These are phyloP conservation scores for Talaromyces liani DNA, from an alignment of 495 filamentous ascomycete genomes.

Conservation along the genomic window DNA sequence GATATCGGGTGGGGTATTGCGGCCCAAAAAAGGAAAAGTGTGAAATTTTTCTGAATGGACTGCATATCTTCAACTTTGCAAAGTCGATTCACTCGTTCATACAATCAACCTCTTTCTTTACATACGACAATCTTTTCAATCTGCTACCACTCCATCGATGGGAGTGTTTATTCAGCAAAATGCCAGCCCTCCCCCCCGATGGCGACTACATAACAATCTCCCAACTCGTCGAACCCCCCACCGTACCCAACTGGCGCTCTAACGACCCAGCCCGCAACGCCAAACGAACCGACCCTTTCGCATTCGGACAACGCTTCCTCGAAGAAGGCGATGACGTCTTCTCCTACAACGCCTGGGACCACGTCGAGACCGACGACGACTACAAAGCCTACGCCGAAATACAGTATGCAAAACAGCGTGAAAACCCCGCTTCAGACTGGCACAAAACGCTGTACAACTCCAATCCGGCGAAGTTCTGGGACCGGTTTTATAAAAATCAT, in stretches of 20 bases:
- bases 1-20: not conserved
- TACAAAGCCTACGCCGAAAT: slow-evolving; percentile 74
- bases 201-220: slow-evolving; percentile 22
- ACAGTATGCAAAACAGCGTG: slow-evolving; percentile 77
- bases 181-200: slow-evolving; percentile 9
- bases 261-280: slow-evolving; percentile 48
- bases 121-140: not conserved
- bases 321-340: slow-evolving; percentile 78
- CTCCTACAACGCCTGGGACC: slow-evolving; percentile 98
- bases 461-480: slow-evolving; percentile 92
- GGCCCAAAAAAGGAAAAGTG: not conserved
- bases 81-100: not conserved
- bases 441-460: slow-evolving; percentile 81
- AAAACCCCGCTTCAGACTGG: slow-evolving; percentile 76
- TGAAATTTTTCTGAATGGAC: not conserved
- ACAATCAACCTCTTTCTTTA: not conserved
- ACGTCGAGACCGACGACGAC: slow-evolving; percentile 75
- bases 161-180: not conserved
- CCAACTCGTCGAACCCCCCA: slow-evolving; percentile 41
- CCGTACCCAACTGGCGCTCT: slow-evolving; percentile 37
- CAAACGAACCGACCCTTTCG: slow-evolving; percentile 86
- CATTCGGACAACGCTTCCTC: slow-evolving; percentile 86
- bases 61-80: not conserved
- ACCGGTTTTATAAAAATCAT: slow-evolving; percentile 94
- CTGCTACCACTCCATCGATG: no score